phyloP scores from a whole-genome alignment of 2,329 filamentous ascomycete species.

The Hypoxylon sp. region DNA sequence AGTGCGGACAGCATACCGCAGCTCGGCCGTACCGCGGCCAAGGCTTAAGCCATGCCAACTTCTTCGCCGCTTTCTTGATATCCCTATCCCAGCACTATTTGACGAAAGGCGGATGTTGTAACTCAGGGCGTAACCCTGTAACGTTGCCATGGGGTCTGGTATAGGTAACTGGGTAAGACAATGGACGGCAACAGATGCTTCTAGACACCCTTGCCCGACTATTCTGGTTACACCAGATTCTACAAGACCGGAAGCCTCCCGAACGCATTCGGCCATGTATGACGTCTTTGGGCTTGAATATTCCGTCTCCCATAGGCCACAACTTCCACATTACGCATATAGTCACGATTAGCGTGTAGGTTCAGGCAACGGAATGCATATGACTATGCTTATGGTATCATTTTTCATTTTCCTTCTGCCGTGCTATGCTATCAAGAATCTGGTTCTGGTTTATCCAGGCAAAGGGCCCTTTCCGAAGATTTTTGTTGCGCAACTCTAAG shows the following conservation, averaged over 20 bases:
- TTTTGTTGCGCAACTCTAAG: constrained; percentile 8
- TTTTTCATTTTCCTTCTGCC: constrained; percentile 30
- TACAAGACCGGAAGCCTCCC: background rate
- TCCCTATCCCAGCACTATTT: background rate
- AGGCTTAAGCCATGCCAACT: background rate
- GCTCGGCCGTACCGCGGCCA: background rate
- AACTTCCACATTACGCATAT: background rate
- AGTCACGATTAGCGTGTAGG: background rate
- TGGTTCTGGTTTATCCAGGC: constrained; percentile 16
- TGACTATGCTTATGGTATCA: constrained; percentile 28
- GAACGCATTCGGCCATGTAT: background rate
- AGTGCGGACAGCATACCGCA: background rate
- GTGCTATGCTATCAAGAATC: constrained; percentile 27
- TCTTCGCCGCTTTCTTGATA: background rate
- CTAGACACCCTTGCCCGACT: background rate
- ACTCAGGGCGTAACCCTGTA: background rate
- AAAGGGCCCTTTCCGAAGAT: constrained; percentile 12
- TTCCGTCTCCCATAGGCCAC: background rate
- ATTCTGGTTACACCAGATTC: too few relatives aligned
- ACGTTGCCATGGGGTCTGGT: background rate
- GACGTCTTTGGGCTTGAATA: background rate
- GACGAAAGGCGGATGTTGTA: background rate
- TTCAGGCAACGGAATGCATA: background rate
- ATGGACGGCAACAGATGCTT: background rate
- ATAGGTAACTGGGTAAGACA: background rate